Conservation (phyloP, 1,139 yeast genomes). For the Taphrina confusa region DNA sequence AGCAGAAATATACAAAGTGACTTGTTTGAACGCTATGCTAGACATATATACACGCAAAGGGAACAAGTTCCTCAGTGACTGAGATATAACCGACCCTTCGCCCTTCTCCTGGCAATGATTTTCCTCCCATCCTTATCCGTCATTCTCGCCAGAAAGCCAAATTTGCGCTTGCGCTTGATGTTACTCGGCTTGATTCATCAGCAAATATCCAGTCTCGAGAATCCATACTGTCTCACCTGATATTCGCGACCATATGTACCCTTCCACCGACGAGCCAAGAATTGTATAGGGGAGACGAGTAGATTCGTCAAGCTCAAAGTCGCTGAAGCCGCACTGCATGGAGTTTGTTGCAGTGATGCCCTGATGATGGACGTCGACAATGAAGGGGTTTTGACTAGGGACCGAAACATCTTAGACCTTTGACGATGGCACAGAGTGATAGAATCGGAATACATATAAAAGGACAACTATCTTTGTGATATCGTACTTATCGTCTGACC, state of each 20-base stretch:
- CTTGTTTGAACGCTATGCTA: no score
- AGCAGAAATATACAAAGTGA: no score
- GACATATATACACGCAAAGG: no score
- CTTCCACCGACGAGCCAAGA: constrained; percentile 15
- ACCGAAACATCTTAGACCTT: constrained; percentile 13
- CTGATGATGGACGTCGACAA: constrained; percentile 3
- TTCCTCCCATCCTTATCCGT: constrained; percentile 77
- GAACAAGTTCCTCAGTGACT: constrained; percentile 63
- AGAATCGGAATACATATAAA: no score
- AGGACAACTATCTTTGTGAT: no score
- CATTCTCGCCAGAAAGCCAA: constrained; percentile 89
- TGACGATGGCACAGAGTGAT: no score
- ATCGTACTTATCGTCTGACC: neutral
- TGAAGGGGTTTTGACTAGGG: neutral
- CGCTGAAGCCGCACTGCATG: neutral
- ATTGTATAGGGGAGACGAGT: constrained; percentile 8
- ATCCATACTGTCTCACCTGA: constrained; percentile 1
- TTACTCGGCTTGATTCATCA: constrained; percentile 61
- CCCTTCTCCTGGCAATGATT: constrained; percentile 72
- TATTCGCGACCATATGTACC: constrained; percentile 27
- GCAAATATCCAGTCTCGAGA: neutral
- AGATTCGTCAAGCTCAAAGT: neutral
- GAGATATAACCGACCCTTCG: constrained; percentile 92
- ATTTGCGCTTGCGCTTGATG: constrained; percentile 80
- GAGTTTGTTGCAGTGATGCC: neutral